Conservation (phyloP, 306 rosid species). For the Sicyos edulis region DNA sequence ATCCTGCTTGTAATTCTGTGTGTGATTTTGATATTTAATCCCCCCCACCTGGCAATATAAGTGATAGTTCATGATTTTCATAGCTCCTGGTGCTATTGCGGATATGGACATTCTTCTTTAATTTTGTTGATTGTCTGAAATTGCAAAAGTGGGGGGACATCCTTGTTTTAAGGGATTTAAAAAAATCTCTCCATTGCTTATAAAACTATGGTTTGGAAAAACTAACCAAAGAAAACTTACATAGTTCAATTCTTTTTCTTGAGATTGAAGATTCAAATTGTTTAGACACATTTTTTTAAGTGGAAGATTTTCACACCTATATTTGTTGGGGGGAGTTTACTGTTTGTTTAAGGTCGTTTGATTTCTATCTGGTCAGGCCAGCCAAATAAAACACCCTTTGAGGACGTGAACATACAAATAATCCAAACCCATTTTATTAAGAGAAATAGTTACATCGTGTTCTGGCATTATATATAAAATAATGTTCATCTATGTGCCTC, state of each 20-base stretch:
- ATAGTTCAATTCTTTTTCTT: neutral
- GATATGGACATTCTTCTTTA: no score
- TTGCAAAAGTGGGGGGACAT: no score
- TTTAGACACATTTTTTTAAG: no score
- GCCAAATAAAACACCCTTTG: no score
- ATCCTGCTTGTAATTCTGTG: conserved; percentile 4
- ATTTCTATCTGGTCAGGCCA: neutral
- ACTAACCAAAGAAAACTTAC: no score
- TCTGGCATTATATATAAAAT: no score
- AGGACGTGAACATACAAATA: neutral
- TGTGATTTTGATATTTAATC: neutral
- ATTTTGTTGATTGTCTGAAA: no score
- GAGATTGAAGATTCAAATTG: neutral
- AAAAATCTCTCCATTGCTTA: neutral
- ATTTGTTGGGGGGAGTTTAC: neutral
- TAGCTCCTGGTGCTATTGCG: neutral
- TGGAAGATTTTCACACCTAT: neutral
- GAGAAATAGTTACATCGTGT: no score
- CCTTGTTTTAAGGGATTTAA: no score
- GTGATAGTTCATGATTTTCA: neutral
- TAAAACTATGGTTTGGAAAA: neutral
- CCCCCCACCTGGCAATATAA: neutral
- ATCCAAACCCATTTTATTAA: neutral
- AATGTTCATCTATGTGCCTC: no score
- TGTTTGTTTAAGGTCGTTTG: neutral